Conservation (phyloP, 1,284 basidiomycete genomes). For the Leccinum olivaceoglutinosum region DNA sequence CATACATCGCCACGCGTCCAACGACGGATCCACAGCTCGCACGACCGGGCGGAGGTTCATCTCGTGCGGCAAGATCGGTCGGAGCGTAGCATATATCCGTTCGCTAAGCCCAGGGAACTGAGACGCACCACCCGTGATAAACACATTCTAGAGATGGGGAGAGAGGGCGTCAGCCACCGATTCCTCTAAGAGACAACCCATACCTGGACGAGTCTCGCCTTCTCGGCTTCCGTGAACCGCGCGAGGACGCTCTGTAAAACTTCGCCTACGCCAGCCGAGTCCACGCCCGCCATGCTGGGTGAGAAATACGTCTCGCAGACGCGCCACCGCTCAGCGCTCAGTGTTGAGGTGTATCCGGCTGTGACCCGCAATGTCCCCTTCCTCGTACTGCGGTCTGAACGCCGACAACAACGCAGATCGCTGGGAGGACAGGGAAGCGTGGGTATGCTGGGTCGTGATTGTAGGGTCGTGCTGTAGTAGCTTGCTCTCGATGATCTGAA, state of each 20-base stretch:
- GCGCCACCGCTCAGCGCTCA: conserved; percentile 70
- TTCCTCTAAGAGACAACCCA: conserved; percentile 2
- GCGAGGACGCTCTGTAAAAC: conserved; percentile 83
- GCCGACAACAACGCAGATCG: conserved; percentile 83
- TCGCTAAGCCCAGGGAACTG: conserved; percentile 67
- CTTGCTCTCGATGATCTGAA: conserved; percentile 77
- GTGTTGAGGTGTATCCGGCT: conserved; percentile 87
- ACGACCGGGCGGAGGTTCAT: conserved; percentile 59
- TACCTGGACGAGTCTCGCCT: conserved; percentile 56
- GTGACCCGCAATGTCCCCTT: conserved; percentile 64
- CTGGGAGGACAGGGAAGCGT: conserved; percentile 62
- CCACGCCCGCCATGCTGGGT: conserved; percentile 89
- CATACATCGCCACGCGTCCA: conserved; percentile 94
- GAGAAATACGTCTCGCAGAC: conserved; percentile 94
- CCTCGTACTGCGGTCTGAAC: conserved; percentile 71
- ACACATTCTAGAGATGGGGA: conserved; percentile 66
- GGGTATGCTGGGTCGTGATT: conserved; percentile 81
- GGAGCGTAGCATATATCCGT: conserved; percentile 66
- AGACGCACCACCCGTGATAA: conserved; percentile 82
- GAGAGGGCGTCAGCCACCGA: background rate
- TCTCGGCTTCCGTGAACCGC: conserved; percentile 69
- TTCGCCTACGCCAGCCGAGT: conserved; percentile 92
- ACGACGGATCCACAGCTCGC: conserved; percentile 57
- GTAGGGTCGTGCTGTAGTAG: conserved; percentile 80
- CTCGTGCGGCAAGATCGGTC: conserved; percentile 79